A percentile compares a stretch with the other conserved stretches of the same genome.
These are phyloP conservation scores for Vaccinium darrowii DNA, from an alignment of 148 eudicot genomes.

Conservation along the genomic window DNA sequence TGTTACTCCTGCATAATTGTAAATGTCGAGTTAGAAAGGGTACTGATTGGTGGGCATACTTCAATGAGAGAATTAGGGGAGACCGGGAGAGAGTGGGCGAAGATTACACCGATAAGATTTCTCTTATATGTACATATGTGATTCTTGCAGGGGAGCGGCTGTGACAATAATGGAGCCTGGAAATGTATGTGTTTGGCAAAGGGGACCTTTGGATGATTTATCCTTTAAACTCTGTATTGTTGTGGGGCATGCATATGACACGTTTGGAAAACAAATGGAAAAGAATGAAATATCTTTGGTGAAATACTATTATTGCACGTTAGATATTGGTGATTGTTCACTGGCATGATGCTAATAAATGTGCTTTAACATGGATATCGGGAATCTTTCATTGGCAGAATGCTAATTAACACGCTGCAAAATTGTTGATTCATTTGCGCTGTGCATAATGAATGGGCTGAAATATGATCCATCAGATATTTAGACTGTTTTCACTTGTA, in stretches of 20 bases:
- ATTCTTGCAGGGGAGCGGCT: conserved; percentile 98
- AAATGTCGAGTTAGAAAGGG: neutral
- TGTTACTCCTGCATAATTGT: conserved; percentile 21
- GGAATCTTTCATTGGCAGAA: conserved; percentile 14
- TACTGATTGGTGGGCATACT: conserved; percentile 30
- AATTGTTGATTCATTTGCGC: neutral
- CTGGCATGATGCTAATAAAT: conserved; percentile 17
- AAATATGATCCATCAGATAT: neutral
- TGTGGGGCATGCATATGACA: conserved; percentile 19
- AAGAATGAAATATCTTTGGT: neutral
- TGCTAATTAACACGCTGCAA: conserved; percentile 20
- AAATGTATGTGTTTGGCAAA: conserved; percentile 79
- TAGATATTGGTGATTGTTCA: conserved; percentile 15
- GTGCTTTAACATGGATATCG: conserved; percentile 13
- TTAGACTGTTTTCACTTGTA: too few species aligned
- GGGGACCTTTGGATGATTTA: conserved; percentile 53
- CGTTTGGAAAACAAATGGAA: conserved; percentile 36
- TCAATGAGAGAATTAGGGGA: conserved; percentile 33
- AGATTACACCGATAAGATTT: conserved; percentile 59
- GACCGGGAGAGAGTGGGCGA: conserved; percentile 32
- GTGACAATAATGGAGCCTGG: conserved; percentile 79
- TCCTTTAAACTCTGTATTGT: conserved; percentile 19
- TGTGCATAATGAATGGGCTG: conserved; percentile 26
- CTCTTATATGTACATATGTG: conserved; percentile 96
- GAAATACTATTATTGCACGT: conserved; percentile 17